Evolutionary conservation across 257 asterid genomes (phyloP), one percentile per base, ranked within the genome.

Genomic region (Petrea volubilis): DNA sequence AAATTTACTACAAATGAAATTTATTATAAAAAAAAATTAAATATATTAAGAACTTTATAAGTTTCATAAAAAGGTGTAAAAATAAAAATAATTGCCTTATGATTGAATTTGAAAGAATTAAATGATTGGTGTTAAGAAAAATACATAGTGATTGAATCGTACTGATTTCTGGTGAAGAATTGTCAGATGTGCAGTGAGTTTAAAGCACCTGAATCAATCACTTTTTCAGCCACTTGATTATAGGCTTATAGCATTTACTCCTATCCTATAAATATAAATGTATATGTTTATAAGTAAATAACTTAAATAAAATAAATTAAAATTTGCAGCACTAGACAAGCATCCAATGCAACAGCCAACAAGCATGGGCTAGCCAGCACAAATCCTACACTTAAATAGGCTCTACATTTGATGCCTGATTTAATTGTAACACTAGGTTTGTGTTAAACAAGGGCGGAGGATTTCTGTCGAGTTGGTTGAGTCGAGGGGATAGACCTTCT

Each of bases 271-370:
- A 38, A 56, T 41, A 36, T 5, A 28, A 10, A 15, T 7, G 21
- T 2, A 28, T 3, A 7, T 15, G 9, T 23, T 4, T 21, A 57
- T 21, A 57, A 41, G 29, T 12, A 34, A 4, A 44, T 15, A 10
- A 28, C 12, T n/a, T 21, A 6, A 27, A 24, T 18, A 12, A 13
- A 12, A 12, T 15, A 47, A 47, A 17, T 15, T 47, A 47, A 5
- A 68, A 7, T n/a, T 59, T n/a, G 8, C 2, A 59, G 65, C 2
- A 7, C 5, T 20, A 20, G 31, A 15, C 29, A 34, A 36, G 67
- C 31, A 60, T 76, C 80, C 80, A 70, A 76, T 68, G 80, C 66
- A 49, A 60, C 24, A n/a, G n/a, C n/a, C n/a, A n/a, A n/a, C n/a
- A 51, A 44, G 46, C 65, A 52, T 72, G 55, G 60, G 53, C 44